Base-by-base conservation (phyloP, 495 filamentous ascomycete species). In the Penicillium roqueforti region DNA sequence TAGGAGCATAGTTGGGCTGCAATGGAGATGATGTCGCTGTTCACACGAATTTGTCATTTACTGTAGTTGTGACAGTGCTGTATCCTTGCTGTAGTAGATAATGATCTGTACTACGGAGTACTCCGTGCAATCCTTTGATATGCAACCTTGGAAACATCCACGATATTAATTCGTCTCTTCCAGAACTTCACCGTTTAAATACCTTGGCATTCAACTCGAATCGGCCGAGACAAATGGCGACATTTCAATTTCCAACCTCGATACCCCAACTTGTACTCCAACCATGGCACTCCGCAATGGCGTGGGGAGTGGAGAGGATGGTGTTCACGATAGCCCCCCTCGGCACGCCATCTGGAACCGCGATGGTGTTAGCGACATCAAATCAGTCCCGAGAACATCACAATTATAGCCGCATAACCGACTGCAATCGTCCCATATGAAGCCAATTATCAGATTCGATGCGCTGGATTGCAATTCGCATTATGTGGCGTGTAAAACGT, bases 21-120 rank as follows among this genome's bases (percentile, higher is more conserved):
- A 0, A 63, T 72, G 49, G 47, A 64, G 11, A 71, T 72, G 71
- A 61, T 75, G 57, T 57, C 66, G 13, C 18, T 60, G 20, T 62
- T n/a, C n/a, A n/a, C n/a, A n/a, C n/a, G n/a, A n/a, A n/a, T n/a
- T n/a, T n/a, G n/a, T n/a, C n/a, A n/a, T n/a, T n/a, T n/a, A n/a
- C n/a, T n/a, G n/a, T n/a, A n/a, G n/a, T n/a, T n/a, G n/a, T n/a
- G n/a, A n/a, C n/a, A n/a, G n/a, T n/a, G n/a, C n/a, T n/a, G n/a
- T n/a, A n/a, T n/a, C n/a, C n/a, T n/a, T n/a, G n/a, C n/a, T n/a
- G n/a, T n/a, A n/a, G n/a, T n/a, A n/a, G n/a, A n/a, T n/a, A n/a
- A n/a, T n/a, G n/a, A n/a, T n/a, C n/a, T n/a, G n/a, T n/a, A n/a
- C n/a, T n/a, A n/a, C n/a, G n/a, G n/a, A n/a, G n/a, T n/a, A n/a